Conservation (phyloP, 2,329 filamentous ascomycete genomes). For the Calonectria henricotiae region DNA sequence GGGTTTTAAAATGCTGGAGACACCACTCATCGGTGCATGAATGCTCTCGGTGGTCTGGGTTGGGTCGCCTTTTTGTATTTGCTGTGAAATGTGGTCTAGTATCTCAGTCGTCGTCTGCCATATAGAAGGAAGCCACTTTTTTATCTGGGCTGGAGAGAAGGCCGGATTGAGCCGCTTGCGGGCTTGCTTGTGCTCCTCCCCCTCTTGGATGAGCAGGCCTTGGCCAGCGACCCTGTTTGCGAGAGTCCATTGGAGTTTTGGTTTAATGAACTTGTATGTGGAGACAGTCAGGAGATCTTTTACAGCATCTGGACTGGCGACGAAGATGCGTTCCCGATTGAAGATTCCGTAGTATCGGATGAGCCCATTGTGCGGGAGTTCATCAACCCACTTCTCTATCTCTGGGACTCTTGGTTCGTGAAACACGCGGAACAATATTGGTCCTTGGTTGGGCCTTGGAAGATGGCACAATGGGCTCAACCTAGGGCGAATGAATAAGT, state of each 20-base stretch:
- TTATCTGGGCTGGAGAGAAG: conserved; percentile 3
- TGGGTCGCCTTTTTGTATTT: neutral
- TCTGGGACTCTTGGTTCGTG: conserved; percentile 1
- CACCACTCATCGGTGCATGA: neutral
- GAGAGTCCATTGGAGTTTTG: conserved; percentile 1
- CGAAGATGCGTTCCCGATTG: conserved; percentile 7
- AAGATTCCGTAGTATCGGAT: conserved; percentile 5
- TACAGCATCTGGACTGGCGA: neutral
- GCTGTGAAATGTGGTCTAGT: neutral
- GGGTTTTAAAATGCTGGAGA: neutral
- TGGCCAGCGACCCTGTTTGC: conserved; percentile 30
- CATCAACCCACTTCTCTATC: conserved; percentile 17
- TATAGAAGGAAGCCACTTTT: conserved; percentile 5
- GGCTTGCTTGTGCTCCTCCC: conserved; percentile 34
- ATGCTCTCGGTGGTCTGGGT: neutral
- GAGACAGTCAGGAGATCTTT: conserved; percentile 1
- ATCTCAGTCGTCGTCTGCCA: neutral
- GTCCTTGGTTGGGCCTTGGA: neutral
- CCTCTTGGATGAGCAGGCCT: conserved; percentile 33
- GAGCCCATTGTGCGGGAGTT: neutral
- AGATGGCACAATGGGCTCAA: neutral
- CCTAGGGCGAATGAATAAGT: neutral
- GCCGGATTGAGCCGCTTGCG: conserved; percentile 29
- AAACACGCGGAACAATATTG: neutral
- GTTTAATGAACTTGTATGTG: conserved; percentile 13